phyloP scores from a whole-genome alignment of 257 asterid species.

The Salvia splendens region DNA sequence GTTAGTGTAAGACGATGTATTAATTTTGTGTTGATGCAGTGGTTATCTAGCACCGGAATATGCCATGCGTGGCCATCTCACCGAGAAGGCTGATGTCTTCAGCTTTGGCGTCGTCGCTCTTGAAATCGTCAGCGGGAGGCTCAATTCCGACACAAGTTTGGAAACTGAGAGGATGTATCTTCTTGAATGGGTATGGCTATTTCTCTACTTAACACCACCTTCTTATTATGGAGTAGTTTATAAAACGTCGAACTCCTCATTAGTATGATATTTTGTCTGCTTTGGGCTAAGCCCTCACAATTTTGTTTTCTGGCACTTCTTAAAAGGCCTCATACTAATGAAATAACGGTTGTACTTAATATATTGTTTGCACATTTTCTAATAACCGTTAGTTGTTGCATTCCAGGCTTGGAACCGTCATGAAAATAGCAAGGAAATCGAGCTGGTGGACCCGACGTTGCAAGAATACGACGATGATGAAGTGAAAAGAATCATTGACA shows the following conservation, averaged over 20 bases:
- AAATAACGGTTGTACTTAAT: no score
- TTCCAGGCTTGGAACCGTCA: conserved; percentile 54
- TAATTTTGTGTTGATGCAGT: conserved; percentile 28
- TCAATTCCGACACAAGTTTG: conserved; percentile 57
- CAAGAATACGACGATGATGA: conserved; percentile 39
- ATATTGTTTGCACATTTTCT: no score
- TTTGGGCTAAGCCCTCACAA: no score
- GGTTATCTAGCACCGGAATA: conserved; percentile 87
- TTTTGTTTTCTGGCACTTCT: no score
- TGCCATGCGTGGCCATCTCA: conserved; percentile 75
- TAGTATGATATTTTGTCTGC: no score
- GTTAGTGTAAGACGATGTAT: no score
- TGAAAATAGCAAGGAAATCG: conserved; percentile 42
- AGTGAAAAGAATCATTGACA: conserved; percentile 50
- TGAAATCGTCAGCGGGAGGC: conserved; percentile 66
- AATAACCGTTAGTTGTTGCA: no score
- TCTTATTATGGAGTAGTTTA: no score
- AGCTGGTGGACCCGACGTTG: conserved; percentile 51
- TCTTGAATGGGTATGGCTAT: conserved; percentile 66
- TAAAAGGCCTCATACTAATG: no score
- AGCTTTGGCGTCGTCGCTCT: conserved; percentile 74
- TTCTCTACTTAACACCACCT: conserved; percentile 31
- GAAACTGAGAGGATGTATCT: conserved; percentile 60
- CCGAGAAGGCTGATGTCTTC: conserved; percentile 71
- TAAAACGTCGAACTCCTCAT: no score